phyloP scores from a whole-genome alignment of 768 basidiomycete genomes.

The Calvatia gigantea region DNA sequence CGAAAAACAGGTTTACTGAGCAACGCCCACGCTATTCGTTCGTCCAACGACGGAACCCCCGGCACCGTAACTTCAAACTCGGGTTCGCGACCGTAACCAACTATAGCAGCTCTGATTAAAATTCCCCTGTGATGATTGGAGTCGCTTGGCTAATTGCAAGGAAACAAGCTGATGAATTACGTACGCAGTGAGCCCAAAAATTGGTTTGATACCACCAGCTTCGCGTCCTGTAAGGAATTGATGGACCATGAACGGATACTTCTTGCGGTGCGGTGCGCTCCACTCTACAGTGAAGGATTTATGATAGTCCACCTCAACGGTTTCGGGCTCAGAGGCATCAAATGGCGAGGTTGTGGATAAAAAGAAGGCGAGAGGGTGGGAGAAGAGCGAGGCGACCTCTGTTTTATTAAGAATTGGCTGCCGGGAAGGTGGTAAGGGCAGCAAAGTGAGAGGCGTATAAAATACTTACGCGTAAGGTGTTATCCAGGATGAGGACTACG shows the following conservation, averaged over 20 bases:
- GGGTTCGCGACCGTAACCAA: slow-evolving; percentile 41
- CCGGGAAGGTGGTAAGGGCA: background rate
- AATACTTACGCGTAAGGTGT: slow-evolving; percentile 58
- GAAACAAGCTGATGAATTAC: no score
- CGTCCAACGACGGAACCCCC: slow-evolving; percentile 29
- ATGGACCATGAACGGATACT: slow-evolving; percentile 56
- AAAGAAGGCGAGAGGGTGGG: slow-evolving; percentile 78
- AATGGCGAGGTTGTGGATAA: slow-evolving; percentile 59
- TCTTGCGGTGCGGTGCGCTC: slow-evolving; percentile 33
- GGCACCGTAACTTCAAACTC: slow-evolving; percentile 41
- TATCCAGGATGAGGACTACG: slow-evolving; percentile 81
- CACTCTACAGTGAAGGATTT: slow-evolving; percentile 53
- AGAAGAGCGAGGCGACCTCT: slow-evolving; percentile 81
- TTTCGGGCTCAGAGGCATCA: slow-evolving; percentile 43
- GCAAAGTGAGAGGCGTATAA: background rate
- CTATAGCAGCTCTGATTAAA: slow-evolving; percentile 39
- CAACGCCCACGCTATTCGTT: slow-evolving; percentile 43
- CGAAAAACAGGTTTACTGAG: slow-evolving; percentile 31
- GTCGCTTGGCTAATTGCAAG: background rate
- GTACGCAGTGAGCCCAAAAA: slow-evolving; percentile 85
- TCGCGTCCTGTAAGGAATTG: slow-evolving; percentile 86
- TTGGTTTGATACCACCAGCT: slow-evolving; percentile 81
- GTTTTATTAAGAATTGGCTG: slow-evolving; percentile 78
- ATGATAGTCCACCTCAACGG: slow-evolving; percentile 61
- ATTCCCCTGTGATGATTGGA: slow-evolving; percentile 32